These are phyloP conservation scores for Eucalyptus viminalis DNA, from an alignment of 345 rosid species.

Conservation along the genomic window DNA sequence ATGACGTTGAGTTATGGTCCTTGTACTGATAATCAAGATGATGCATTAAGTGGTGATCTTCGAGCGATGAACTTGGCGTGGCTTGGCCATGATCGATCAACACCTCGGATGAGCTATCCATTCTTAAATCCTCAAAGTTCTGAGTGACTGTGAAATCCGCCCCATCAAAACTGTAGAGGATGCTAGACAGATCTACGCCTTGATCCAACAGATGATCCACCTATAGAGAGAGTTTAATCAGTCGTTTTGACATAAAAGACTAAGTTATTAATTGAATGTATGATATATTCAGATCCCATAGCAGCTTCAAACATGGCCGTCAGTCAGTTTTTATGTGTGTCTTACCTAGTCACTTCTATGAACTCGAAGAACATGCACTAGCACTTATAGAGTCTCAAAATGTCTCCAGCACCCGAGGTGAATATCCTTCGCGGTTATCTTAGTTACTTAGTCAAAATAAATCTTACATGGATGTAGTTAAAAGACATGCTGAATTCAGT, in stretches of 20 bases:
- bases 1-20: background rate
- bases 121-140: conserved; percentile 45
- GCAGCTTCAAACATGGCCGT: background rate
- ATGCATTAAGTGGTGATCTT: background rate
- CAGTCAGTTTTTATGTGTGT: background rate
- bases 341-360: background rate
- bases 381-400: background rate
- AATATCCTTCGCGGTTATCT: background rate
- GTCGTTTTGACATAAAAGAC: background rate
- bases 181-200: conserved; percentile 56
- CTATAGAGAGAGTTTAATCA: conserved; percentile 3
- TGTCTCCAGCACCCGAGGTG: background rate
- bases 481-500: background rate
- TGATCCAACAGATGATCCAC: conserved; percentile 57
- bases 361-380: background rate
- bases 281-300: background rate
- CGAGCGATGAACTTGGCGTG: background rate
- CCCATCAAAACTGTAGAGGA: conserved; percentile 40
- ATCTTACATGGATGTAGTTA: background rate
- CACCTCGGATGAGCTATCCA: conserved; percentile 35
- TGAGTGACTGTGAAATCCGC: conserved; percentile 50
- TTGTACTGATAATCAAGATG: background rate
- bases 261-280: background rate
- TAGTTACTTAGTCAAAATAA: background rate
- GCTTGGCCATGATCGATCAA: background rate